Evolutionary conservation across 2,329 filamentous ascomycete genomes (phyloP), one percentile per base, ranked within the genome.

Genomic region (Penicillium sp.): DNA sequence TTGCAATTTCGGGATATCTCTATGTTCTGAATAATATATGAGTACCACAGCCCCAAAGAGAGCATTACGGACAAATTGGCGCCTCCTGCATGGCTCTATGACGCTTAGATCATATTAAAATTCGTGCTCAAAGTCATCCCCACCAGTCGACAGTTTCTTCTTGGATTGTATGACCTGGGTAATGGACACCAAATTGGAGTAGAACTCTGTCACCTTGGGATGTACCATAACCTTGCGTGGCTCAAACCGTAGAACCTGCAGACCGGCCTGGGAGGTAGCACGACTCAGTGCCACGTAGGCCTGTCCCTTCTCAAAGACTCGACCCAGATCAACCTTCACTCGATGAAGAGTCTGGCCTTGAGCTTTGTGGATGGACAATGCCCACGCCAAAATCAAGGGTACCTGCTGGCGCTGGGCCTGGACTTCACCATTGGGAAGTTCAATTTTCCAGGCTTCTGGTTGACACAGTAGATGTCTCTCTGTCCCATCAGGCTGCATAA

Each of bases 251-350:
- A 94, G 77, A 13, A 99, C 93, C 73, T 97, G 92, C 22, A 99
- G 80, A 0, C 95, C 95, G 19, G 87, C 84, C 79, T 97, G 93
- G 60, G 85, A 91, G 1, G 92, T 96, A 14, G 95, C 95, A 77
- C 95, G 91, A 81, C 92, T 96, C 14, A 99, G 86, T 55, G 95
- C 95, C 55, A 99, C 95, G 73, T 99, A 99, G 6, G 95, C 95
- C 76, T 99, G 95, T 0, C 95, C 95, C 76, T 97, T 97, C 75
- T 99, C 95, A 70, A 99, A 99, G 1, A 97, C 91, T 63, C 87
- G 90, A 33, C 92, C 91, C 0, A 99, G 83, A 73, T 99, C 93
- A 28, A 99, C 95, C 73, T 96, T 96, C 61, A 99, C 95, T 54
- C 94, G 85, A 72, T 96, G 93, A 28, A 97, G 81, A 37, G 94